Evolutionary conservation across 2,329 filamentous ascomycete genomes (phyloP).

Genomic region (Peltaster fructicola): DNA sequence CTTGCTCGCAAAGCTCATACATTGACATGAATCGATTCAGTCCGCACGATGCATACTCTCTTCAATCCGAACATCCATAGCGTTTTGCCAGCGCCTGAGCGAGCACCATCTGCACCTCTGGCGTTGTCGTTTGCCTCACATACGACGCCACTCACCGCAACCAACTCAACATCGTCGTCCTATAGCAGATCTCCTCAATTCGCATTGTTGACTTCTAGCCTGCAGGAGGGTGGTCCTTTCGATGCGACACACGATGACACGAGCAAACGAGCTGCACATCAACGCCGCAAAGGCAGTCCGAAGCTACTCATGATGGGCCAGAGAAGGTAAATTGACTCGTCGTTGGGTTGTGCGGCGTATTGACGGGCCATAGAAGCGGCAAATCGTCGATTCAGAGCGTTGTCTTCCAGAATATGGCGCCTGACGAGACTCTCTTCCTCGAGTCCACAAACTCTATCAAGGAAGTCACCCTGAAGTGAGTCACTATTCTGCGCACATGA

Average conservation of each 20-base stretch:
- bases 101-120: too few relatives aligned
- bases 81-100: constrained; percentile 10
- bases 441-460: constrained; percentile 90
- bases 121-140: too few relatives aligned
- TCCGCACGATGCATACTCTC: constrained; percentile 16
- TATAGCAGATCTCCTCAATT: constrained; percentile 12
- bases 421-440: constrained; percentile 86
- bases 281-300: constrained; percentile 30
- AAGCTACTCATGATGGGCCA: constrained; percentile 88
- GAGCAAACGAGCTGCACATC: constrained; percentile 3
- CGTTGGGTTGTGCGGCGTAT: constrained; percentile 7
- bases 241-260: constrained; percentile 5
- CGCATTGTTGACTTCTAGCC: constrained; percentile 15
- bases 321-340: constrained; percentile 45
- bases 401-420: constrained; percentile 95
- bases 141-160: constrained; percentile 3
- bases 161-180: constrained; percentile 11
- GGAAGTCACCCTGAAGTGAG: constrained; percentile 87
- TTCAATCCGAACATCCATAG: constrained; percentile 17
- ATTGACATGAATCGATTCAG: too few relatives aligned
- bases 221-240: constrained; percentile 11
- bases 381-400: constrained; percentile 98
- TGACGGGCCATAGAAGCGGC: constrained; percentile 49
- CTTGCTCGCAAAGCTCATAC: too few relatives aligned
- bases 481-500: constrained; percentile 6